A percentile compares a stretch with the other conserved stretches of the same genome.
Evolutionary conservation across 805 yeast species (phyloP).

Genomic region (Saccharomycopsis synnaedendra): DNA sequence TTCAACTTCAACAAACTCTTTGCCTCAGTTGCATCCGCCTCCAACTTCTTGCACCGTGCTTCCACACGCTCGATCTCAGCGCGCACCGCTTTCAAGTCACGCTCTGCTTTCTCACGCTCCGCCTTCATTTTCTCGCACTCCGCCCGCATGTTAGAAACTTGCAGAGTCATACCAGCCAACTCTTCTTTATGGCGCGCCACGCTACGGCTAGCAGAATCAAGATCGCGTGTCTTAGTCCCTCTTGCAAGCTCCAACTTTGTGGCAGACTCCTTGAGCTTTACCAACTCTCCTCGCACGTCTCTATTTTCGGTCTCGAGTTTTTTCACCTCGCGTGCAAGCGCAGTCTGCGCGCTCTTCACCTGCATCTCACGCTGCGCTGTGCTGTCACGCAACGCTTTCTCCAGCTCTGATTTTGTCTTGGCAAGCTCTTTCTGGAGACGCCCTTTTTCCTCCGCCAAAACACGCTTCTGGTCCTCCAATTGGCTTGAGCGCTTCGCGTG

Average conservation of each 20-base stretch:
- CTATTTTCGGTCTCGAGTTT: slow-evolving; percentile 13
- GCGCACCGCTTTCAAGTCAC: slow-evolving; percentile 20
- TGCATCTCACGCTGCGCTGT: slow-evolving; percentile 13
- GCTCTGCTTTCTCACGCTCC: slow-evolving; percentile 19
- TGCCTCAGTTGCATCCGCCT: slow-evolving; percentile 34
- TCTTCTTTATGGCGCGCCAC: slow-evolving; percentile 16
- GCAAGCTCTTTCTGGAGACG: slow-evolving; percentile 22
- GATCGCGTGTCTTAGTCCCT: slow-evolving; percentile 12
- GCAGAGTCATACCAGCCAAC: slow-evolving; percentile 11
- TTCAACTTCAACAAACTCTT: slow-evolving; percentile 30
- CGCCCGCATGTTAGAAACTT: background rate
- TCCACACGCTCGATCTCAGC: slow-evolving; percentile 20
- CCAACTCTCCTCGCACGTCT: slow-evolving; percentile 20
- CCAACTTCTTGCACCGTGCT: slow-evolving; percentile 23
- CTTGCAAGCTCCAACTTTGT: slow-evolving; percentile 13
- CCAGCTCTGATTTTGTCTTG: slow-evolving; percentile 15
- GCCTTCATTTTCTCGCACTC: slow-evolving; percentile 19
- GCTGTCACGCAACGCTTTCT: slow-evolving; percentile 5
- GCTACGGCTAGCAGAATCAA: slow-evolving; percentile 14
- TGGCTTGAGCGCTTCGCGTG: slow-evolving; percentile 25
- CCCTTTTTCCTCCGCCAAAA: slow-evolving; percentile 21
- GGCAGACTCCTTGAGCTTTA: slow-evolving; percentile 19
- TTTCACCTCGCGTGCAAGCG: slow-evolving; percentile 13
- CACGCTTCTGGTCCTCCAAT: slow-evolving; percentile 25
- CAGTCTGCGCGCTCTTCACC: slow-evolving; percentile 14